Base-by-base conservation (phyloP, 306 rosid genomes). In the Psophocarpus tetragonolobus region DNA sequence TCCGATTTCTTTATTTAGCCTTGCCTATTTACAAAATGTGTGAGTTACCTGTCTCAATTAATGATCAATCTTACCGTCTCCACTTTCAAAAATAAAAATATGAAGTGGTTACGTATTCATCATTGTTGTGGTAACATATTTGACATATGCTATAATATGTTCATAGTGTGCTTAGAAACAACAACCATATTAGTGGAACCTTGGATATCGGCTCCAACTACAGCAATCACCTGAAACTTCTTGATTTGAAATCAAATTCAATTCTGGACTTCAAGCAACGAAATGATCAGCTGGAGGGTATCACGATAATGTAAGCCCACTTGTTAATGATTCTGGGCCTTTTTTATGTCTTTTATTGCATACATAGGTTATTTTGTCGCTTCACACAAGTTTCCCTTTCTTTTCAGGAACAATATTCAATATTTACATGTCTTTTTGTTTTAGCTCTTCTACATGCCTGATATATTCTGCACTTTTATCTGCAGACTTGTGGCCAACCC, bases 401-500 rank as follows among this genome's bases (percentile, higher is more conserved):
- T 13, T 68, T 77, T 20, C 14, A 9, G n/a, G 51, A 6, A 11
- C 29, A n/a, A 68, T 44, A 68, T 27, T 68, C 17, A 42, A 41
- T 47, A 54, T 26, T 39, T 77, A 24, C 48, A 29, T 8, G 18
- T 56, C 29, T 4, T 5, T 47, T 13, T 75, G 18, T 45, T 74
- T 18, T 27, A 15, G 24, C 68, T 26, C 26, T 3, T 32, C 41
- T 33, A 63, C 27, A 35, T 9, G 47, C 3, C 7, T 63, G 4
- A 63, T 17, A 10, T 18, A 63, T 35, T 63, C 6, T 17, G 17
- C 63, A 20, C 21, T 42, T 70, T 9, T 23, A 4, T 48, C 12
- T 84, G 45, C 80, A 88, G 92, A 71, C 88, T 88, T 18, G 76
- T 0, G 45, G 23, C 2, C 11, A 90, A 90, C 75, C 91, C 89